Evolutionary conservation across 169 alveolate genomes (phyloP).

Genomic region (Babesia ovis): DNA sequence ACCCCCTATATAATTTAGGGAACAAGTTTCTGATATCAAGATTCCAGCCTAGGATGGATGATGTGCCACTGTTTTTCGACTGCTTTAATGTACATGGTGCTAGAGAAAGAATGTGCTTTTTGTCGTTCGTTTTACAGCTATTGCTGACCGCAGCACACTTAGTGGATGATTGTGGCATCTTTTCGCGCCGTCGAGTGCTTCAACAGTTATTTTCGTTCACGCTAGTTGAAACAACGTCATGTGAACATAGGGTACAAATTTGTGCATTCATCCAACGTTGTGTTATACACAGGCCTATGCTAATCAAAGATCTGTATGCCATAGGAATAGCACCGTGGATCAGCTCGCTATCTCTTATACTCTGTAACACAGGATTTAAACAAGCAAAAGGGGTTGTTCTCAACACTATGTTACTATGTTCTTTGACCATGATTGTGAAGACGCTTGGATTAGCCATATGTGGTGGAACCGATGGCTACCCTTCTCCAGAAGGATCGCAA

Average conservation of each 20-base stretch:
- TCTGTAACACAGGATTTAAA: neutral
- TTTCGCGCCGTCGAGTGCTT: slow-evolving; percentile 21
- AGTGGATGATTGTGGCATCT: neutral
- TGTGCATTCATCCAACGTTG: slow-evolving; percentile 3
- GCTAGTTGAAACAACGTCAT: slow-evolving; percentile 11
- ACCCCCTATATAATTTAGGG: slow-evolving; percentile 20
- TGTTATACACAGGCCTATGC: neutral
- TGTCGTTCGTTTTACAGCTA: slow-evolving; percentile 22
- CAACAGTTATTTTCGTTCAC: slow-evolving; percentile 38
- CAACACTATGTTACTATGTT: slow-evolving; percentile 8
- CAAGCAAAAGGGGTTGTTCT: slow-evolving; percentile 14
- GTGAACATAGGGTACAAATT: slow-evolving; percentile 13
- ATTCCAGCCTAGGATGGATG: slow-evolving; percentile 11
- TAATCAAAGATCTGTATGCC: slow-evolving; percentile 5
- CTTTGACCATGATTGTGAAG: slow-evolving; percentile 6
- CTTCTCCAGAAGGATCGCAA: neutral
- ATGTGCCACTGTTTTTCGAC: slow-evolving; percentile 37
- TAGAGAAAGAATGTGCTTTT: neutral
- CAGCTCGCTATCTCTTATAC: neutral
- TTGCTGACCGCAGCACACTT: slow-evolving; percentile 11
- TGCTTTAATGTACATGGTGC: slow-evolving; percentile 37
- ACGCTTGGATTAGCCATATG: slow-evolving; percentile 7
- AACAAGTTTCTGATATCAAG: slow-evolving; percentile 20
- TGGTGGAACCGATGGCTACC: neutral
- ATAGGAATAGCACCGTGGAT: slow-evolving; percentile 26